phyloP scores from a whole-genome alignment of 345 rosid species.

The Orychophragmus violaceus region DNA sequence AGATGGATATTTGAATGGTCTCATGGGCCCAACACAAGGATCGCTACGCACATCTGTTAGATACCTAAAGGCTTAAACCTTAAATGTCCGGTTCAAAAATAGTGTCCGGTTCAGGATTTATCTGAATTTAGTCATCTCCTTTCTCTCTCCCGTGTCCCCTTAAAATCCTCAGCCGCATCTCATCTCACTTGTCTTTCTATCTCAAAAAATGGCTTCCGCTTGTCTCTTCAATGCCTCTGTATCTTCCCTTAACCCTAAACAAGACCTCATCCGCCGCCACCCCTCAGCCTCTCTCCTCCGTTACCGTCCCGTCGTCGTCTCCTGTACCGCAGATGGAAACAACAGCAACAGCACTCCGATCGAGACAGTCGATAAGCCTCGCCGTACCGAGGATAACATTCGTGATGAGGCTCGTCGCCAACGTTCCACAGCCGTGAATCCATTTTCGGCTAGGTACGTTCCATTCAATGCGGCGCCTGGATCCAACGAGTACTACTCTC shows the following conservation, averaged over 20 bases:
- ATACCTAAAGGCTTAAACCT: not conserved
- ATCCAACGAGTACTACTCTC: constrained; percentile 62
- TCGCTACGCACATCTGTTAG: not conserved
- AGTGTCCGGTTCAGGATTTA: constrained; percentile 15
- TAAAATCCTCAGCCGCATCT: constrained; percentile 31
- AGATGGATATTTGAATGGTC: constrained; percentile 6
- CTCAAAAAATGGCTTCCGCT: constrained; percentile 36
- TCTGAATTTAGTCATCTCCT: not conserved
- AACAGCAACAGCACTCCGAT: constrained; percentile 17
- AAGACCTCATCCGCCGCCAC: constrained; percentile 25
- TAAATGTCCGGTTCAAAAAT: constrained; percentile 9
- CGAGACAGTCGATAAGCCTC: constrained; percentile 25
- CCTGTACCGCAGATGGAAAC: constrained; percentile 32
- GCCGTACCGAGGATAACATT: constrained; percentile 43
- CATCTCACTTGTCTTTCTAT: constrained; percentile 8
- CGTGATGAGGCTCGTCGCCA: constrained; percentile 69
- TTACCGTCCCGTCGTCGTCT: constrained; percentile 22
- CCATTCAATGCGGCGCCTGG: constrained; percentile 56
- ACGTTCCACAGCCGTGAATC: constrained; percentile 31
- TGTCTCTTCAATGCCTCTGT: constrained; percentile 30
- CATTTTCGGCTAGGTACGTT: constrained; percentile 69
- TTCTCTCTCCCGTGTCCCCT: not conserved
- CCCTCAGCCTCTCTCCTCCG: constrained; percentile 1
- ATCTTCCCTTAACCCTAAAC: constrained; percentile 29
- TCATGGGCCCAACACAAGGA: constrained; percentile 18